These are phyloP conservation scores for Eremothecium cymbalariae DNA, from an alignment of 1,139 yeast genomes.

Conservation along the genomic window DNA sequence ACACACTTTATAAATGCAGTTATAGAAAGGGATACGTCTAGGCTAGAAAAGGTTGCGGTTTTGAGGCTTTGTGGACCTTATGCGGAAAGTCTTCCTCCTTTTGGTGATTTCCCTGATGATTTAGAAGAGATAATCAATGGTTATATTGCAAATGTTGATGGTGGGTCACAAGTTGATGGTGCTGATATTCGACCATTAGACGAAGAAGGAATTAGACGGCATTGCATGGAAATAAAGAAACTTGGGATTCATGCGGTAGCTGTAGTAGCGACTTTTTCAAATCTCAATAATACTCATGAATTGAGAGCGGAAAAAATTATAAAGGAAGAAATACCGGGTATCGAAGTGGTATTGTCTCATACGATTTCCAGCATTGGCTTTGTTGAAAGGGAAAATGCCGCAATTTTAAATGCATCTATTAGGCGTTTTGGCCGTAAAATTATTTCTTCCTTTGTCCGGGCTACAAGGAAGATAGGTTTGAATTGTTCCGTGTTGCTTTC, in stretches of 20 bases:
- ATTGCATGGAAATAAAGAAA: constrained; percentile 29
- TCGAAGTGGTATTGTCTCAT: constrained; percentile 34
- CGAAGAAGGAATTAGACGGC: constrained; percentile 30
- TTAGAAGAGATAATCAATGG: constrained; percentile 32
- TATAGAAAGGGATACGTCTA: constrained; percentile 35
- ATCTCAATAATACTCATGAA: constrained; percentile 35
- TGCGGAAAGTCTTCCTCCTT: constrained; percentile 34
- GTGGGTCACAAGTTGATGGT: constrained; percentile 39
- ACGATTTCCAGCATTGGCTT: constrained; percentile 37
- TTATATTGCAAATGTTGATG: constrained; percentile 31
- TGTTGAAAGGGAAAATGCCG: constrained; percentile 38
- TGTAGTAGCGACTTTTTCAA: constrained; percentile 36
- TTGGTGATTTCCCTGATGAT: constrained; percentile 37
- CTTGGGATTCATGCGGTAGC: constrained; percentile 33
- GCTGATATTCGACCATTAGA: constrained; percentile 31
- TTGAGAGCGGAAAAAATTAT: constrained; percentile 30
- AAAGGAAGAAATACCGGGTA: constrained; percentile 29
- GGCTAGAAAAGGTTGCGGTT: constrained; percentile 38
- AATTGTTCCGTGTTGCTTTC: constrained; percentile 36
- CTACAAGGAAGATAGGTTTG: constrained; percentile 32
- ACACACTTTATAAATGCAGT: constrained; percentile 42
- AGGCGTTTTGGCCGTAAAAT: constrained; percentile 35
- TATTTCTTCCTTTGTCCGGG: constrained; percentile 33
- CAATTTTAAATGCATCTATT: constrained; percentile 39
- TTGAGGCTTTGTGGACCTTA: constrained; percentile 37